phyloP scores from a whole-genome alignment of 176 grass and related monocot species.

The Musa itinerans region DNA sequence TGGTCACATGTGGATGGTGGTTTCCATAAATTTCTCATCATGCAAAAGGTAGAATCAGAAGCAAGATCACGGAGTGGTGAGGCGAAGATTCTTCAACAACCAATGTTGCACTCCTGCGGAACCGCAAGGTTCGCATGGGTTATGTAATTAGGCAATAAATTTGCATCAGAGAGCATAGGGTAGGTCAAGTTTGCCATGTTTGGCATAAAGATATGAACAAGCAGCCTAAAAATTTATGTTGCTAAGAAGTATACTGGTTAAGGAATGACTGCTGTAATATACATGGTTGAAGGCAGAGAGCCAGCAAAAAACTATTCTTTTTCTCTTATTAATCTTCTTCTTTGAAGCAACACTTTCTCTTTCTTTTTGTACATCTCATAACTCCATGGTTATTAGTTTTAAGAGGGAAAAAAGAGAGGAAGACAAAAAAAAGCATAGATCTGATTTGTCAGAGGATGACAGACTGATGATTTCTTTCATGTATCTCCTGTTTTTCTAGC shows the following conservation, averaged over 20 bases:
- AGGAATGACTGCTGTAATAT: conserved; percentile 5
- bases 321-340: conserved; percentile 17
- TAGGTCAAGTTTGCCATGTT: not conserved
- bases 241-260: not conserved
- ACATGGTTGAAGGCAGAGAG: conserved; percentile 38
- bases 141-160: conserved; percentile 37
- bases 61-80: conserved; percentile 9
- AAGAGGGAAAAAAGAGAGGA: too few relatives aligned
- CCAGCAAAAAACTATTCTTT: conserved; percentile 46
- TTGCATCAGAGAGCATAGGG: conserved; percentile 26
- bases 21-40: not conserved
- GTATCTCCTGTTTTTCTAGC: too few relatives aligned
- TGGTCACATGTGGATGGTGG: not conserved
- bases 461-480: too few relatives aligned
- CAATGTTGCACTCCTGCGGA: conserved; percentile 45
- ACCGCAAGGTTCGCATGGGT: conserved; percentile 45
- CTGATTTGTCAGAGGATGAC: too few relatives aligned
- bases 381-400: too few relatives aligned
- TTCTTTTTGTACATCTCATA: conserved; percentile 1
- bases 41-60: conserved; percentile 14
- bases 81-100: conserved; percentile 4
- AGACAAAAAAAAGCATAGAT: too few relatives aligned
- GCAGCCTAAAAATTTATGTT: not conserved
- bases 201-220: not conserved
- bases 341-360: conserved; percentile 3